A percentile compares a stretch with the other conserved stretches of the same genome.
phyloP scores from a whole-genome alignment of 1,139 yeast genomes.

The Scheffersomyces lignicola region DNA sequence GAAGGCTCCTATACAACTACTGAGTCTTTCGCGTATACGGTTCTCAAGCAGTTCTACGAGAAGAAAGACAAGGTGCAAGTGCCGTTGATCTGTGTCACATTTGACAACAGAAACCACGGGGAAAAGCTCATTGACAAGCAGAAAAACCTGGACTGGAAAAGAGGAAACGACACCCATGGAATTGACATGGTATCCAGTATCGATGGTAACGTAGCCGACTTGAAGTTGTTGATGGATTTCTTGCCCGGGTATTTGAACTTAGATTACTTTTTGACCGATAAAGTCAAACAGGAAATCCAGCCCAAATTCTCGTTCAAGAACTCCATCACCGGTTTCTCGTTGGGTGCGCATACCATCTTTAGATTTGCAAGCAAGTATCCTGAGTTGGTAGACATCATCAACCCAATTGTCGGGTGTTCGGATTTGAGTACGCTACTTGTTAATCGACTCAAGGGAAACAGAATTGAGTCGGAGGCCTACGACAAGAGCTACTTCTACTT shows the following conservation, averaged over 20 bases:
- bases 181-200: conserved; percentile 53
- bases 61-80: conserved; percentile 15
- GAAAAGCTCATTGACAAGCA: conserved; percentile 34
- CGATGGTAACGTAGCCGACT: conserved; percentile 52
- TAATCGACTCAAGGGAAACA: conserved; percentile 29
- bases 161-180: conserved; percentile 52
- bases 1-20: conserved; percentile 27
- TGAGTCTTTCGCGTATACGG: conserved; percentile 31
- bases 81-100: conserved; percentile 50
- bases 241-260: conserved; percentile 46
- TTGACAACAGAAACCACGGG: conserved; percentile 67
- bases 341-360: conserved; percentile 62
- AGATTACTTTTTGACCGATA: conserved; percentile 26
- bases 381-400: conserved; percentile 34
- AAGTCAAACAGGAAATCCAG: conserved; percentile 18
- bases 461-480: conserved; percentile 17
- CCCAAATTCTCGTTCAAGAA: conserved; percentile 27
- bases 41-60: conserved; percentile 26
- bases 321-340: conserved; percentile 53
- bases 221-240: conserved; percentile 46
- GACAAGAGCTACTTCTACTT: conserved; percentile 33
- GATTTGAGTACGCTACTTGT: conserved; percentile 45
- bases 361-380: conserved; percentile 46
- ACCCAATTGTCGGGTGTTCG: conserved; percentile 50
- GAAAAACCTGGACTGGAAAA: conserved; percentile 45